phyloP scores from a whole-genome alignment of 306 rosid species.

The Luffa acutangula region DNA sequence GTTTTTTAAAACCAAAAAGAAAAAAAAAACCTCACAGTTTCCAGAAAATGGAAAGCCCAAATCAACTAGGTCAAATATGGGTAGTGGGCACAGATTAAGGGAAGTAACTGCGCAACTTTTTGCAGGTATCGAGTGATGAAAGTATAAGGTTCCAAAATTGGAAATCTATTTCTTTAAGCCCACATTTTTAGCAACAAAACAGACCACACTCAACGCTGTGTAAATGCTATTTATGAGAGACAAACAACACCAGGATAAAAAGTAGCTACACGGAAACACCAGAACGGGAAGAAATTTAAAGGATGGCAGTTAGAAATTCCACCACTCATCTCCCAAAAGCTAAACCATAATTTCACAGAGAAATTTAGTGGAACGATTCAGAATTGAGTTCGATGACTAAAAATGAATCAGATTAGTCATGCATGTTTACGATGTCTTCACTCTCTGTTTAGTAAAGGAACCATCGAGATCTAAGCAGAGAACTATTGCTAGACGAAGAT shows the following conservation, averaged over 20 bases:
- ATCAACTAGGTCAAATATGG: neutral
- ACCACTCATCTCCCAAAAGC: neutral
- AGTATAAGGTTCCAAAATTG: slow-evolving; percentile 6
- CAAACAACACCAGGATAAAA: slow-evolving; percentile 10
- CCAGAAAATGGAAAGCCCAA: neutral
- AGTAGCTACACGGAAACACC: slow-evolving; percentile 3
- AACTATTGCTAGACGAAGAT: slow-evolving; percentile 16
- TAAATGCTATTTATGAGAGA: neutral
- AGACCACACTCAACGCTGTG: slow-evolving; percentile 1
- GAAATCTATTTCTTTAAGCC: neutral
- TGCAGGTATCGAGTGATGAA: slow-evolving; percentile 1
- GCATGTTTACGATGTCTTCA: neutral
- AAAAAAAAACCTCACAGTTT: neutral
- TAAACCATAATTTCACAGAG: neutral
- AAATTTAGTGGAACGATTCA: neutral
- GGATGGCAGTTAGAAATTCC: slow-evolving; percentile 5
- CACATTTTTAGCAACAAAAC: slow-evolving; percentile 11
- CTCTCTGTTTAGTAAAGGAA: neutral
- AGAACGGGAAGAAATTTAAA: slow-evolving; percentile 8
- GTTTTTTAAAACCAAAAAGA: too few species aligned
- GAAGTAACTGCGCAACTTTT: neutral
- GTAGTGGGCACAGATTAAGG: neutral
- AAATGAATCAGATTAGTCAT: neutral
- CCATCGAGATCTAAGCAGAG: slow-evolving; percentile 21
- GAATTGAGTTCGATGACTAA: neutral